These are phyloP conservation scores for Trichoderma harzianum DNA, from an alignment of 2,329 filamentous ascomycete genomes.

Conservation along the genomic window DNA sequence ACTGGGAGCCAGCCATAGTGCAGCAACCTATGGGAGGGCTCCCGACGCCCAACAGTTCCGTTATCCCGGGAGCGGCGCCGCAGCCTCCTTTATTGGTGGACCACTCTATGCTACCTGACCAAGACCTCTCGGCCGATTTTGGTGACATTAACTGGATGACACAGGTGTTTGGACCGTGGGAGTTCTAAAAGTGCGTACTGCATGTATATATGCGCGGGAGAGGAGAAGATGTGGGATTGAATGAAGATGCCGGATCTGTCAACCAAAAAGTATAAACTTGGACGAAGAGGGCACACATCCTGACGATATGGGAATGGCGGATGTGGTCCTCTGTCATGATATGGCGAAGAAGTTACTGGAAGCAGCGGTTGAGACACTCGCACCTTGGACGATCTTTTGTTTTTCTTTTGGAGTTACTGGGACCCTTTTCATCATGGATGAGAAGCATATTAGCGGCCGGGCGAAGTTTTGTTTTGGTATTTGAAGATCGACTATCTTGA, in stretches of 20 bases:
- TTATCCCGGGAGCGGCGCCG: conserved; percentile 14
- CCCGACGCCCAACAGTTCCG: conserved; percentile 31
- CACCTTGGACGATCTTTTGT: not conserved
- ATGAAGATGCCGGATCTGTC: not conserved
- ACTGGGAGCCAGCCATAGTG: conserved; percentile 36
- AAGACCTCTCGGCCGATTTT: conserved; percentile 30
- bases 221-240: not conserved
- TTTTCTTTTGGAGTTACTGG: not conserved
- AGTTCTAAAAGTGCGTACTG: conserved; percentile 24
- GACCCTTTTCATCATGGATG: not conserved
- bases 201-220: not conserved
- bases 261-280: not conserved
- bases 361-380: not conserved
- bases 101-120: conserved; percentile 19
- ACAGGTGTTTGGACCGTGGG: conserved; percentile 38
- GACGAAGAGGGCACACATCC: not conserved
- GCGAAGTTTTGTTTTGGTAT: not conserved
- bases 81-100: conserved; percentile 12
- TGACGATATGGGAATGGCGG: not conserved
- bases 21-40: conserved; percentile 27
- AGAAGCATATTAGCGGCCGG: not conserved
- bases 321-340: not conserved
- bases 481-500: not conserved
- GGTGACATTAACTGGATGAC: conserved; percentile 38
- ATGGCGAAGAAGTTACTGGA: not conserved